phyloP scores from a whole-genome alignment of 2,329 filamentous ascomycete genomes.

The Ophiostoma angusticollis region DNA sequence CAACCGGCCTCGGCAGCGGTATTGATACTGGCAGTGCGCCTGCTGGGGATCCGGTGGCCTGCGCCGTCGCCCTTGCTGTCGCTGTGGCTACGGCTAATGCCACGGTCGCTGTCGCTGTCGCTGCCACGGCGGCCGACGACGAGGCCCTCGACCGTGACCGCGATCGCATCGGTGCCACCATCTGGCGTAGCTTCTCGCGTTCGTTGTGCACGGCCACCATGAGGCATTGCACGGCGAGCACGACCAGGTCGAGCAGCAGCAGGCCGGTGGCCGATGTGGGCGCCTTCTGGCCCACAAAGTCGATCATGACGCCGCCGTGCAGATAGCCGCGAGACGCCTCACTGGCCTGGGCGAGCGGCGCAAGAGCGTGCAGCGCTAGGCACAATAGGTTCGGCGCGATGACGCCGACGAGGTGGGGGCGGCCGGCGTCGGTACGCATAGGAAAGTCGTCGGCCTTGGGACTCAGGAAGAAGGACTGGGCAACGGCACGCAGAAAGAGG shows the following conservation, averaged over 20 bases:
- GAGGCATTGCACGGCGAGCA: conserved; percentile 46
- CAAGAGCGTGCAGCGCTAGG: conserved; percentile 45
- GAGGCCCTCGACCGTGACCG: no score
- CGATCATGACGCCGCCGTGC: conserved; percentile 53
- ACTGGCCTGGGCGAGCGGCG: conserved; percentile 40
- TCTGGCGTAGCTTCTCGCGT: conserved; percentile 41
- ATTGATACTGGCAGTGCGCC: no score
- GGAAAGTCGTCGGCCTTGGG: conserved; percentile 46
- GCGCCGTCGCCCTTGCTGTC: no score
- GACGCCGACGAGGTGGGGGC: conserved; percentile 44
- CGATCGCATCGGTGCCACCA: conserved; percentile 27
- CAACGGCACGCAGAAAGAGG: conserved; percentile 43
- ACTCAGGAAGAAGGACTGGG: conserved; percentile 51
- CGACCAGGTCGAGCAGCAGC: conserved; percentile 40
- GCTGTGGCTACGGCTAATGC: no score
- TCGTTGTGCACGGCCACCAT: conserved; percentile 53
- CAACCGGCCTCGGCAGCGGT: no score
- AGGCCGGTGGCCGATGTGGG: conserved; percentile 44
- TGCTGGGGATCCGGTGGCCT: no score
- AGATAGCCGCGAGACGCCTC: conserved; percentile 52
- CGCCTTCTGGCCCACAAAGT: conserved; percentile 55
- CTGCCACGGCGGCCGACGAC: conserved; percentile 8
- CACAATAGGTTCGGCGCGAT: conserved; percentile 47
- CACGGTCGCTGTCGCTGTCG: conserved; percentile 14
- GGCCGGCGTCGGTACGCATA: conserved; percentile 41